Evolutionary conservation across 2,329 filamentous ascomycete genomes (phyloP).

Genomic region (Aspergillus novoparasiticus): DNA sequence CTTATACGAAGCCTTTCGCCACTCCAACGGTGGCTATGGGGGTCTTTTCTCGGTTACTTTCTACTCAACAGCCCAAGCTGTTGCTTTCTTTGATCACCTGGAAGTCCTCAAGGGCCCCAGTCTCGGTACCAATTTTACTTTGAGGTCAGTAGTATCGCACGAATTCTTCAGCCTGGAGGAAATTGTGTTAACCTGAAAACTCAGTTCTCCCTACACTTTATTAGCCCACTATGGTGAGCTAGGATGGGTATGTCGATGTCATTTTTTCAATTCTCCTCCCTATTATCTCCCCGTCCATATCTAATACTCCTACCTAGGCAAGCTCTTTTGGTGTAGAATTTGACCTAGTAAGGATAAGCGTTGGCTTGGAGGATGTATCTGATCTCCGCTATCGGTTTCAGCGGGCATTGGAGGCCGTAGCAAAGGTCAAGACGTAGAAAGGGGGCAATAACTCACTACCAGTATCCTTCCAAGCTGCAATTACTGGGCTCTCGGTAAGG

Average conservation of each 20-base stretch:
- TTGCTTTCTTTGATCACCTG: slow-evolving; percentile 81
- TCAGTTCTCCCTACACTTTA: slow-evolving; percentile 83
- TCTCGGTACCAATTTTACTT: slow-evolving; percentile 93
- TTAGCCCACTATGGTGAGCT: slow-evolving; percentile 90
- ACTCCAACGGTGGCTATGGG: slow-evolving; percentile 79
- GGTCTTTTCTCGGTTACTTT: slow-evolving; percentile 87
- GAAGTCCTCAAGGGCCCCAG: slow-evolving; percentile 92
- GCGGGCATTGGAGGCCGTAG: slow-evolving; percentile 66
- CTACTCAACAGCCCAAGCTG: slow-evolving; percentile 67
- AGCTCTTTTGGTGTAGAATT: slow-evolving; percentile 77
- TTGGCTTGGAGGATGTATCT: slow-evolving; percentile 79
- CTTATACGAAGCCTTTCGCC: slow-evolving; percentile 78
- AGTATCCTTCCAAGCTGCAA: slow-evolving; percentile 50
- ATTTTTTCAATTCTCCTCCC: background rate
- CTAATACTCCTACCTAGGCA: slow-evolving; percentile 50
- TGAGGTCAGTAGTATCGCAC: slow-evolving; percentile 53
- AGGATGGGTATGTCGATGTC: slow-evolving; percentile 68
- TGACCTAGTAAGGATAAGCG: slow-evolving; percentile 80
- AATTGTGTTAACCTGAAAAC: background rate
- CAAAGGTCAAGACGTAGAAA: slow-evolving; percentile 46
- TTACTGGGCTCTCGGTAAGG: background rate
- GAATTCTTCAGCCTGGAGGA: background rate
- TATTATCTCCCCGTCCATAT: background rate
- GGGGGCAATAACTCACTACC: slow-evolving; percentile 27
- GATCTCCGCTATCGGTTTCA: slow-evolving; percentile 67